phyloP scores from a whole-genome alignment of 164 flowering plant species.

The Buxus sempervirens region DNA sequence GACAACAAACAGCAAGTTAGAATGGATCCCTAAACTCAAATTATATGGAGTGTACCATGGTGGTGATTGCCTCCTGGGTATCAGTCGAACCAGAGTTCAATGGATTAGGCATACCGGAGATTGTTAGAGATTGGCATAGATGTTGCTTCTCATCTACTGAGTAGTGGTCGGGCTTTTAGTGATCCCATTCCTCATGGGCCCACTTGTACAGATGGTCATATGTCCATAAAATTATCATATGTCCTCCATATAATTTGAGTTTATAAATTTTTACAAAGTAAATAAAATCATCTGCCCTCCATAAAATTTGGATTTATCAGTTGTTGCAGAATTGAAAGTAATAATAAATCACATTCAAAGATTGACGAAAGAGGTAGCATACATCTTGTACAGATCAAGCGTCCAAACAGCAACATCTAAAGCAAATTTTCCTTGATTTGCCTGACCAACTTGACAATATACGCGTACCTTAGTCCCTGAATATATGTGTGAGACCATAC shows the following conservation, averaged over 20 bases:
- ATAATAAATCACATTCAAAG: neutral
- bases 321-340: neutral
- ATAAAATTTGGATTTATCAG: neutral
- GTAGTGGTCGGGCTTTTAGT: too few relatives aligned
- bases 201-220: too few relatives aligned
- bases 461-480: conserved; percentile 85
- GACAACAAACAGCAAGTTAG: conserved; percentile 10
- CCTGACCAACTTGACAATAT: conserved; percentile 84
- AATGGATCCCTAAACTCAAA: too few relatives aligned
- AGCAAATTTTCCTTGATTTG: conserved; percentile 87
- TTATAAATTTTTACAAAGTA: neutral
- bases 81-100: too few relatives aligned
- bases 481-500: neutral
- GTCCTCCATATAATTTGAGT: neutral
- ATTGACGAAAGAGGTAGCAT: conserved; percentile 12
- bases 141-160: too few relatives aligned
- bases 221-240: too few relatives aligned
- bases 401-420: conserved; percentile 87
- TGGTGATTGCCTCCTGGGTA: too few relatives aligned
- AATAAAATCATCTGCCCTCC: neutral
- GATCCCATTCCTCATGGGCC: too few relatives aligned
- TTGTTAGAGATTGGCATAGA: too few relatives aligned
- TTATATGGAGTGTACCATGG: too few relatives aligned
- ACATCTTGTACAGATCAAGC: conserved; percentile 79
- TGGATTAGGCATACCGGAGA: too few relatives aligned